A percentile compares a stretch with the other conserved stretches of the same genome.
phyloP scores from a whole-genome alignment of 306 rosid genomes.

The Dryas drummondii region DNA sequence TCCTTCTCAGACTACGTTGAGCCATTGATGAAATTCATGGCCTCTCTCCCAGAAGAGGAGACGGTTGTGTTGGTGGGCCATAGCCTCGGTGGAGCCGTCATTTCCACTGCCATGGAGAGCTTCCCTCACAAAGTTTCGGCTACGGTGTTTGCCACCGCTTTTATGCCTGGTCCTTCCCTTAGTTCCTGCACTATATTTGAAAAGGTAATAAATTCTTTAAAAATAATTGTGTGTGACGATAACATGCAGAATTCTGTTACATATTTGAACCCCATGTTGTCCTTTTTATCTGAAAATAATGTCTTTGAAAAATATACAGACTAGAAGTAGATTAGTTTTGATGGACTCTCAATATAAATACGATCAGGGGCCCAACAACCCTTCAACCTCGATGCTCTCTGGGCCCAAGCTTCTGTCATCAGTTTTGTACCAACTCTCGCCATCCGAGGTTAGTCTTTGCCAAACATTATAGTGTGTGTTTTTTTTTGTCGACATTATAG shows the following conservation, averaged over 20 bases:
- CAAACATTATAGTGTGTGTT: not conserved
- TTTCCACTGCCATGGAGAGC: constrained; percentile 41
- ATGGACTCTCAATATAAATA: constrained; percentile 9
- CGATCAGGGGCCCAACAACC: constrained; percentile 28
- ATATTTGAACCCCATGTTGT: no score
- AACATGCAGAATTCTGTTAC: no score
- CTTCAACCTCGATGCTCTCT: constrained; percentile 17
- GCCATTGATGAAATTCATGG: constrained; percentile 41
- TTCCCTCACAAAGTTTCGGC: constrained; percentile 33
- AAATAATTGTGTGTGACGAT: no score
- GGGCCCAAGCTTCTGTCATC: constrained; percentile 11
- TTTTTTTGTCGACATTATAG: no score
- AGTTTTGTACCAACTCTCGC: not conserved
- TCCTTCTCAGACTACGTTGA: constrained; percentile 33
- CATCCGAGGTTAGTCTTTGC: constrained; percentile 6
- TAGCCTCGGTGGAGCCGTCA: constrained; percentile 36
- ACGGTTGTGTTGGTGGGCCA: constrained; percentile 45
- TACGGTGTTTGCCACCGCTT: constrained; percentile 33
- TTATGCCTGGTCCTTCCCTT: constrained; percentile 37
- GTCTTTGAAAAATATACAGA: no score
- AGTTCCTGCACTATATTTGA: not conserved
- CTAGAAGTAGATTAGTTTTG: not conserved
- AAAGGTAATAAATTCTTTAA: constrained; percentile 9
- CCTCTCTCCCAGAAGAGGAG: constrained; percentile 25
- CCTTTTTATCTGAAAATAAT: no score